phyloP scores from a whole-genome alignment of 257 asterid genomes.

The Solanum rostratum region DNA sequence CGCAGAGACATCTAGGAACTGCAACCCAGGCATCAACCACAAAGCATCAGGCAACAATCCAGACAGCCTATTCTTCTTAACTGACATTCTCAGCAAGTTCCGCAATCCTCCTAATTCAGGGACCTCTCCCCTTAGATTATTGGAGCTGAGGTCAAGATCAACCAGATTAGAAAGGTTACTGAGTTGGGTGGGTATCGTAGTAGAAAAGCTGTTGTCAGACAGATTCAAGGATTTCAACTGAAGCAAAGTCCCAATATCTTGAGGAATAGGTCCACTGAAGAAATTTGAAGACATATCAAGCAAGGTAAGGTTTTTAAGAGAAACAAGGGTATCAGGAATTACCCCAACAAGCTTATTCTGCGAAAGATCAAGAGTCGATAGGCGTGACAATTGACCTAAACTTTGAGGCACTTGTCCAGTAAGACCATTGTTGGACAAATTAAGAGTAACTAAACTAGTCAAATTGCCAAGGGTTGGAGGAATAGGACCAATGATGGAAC shows the following conservation, averaged over 20 bases:
- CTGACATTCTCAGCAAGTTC: conserved; percentile 38
- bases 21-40: conserved; percentile 67
- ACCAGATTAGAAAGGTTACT: conserved; percentile 56
- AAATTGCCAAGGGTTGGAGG: conserved; percentile 64
- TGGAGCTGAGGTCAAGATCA: conserved; percentile 76
- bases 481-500: conserved; percentile 45
- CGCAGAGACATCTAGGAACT: conserved; percentile 48
- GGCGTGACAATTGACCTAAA: conserved; percentile 44
- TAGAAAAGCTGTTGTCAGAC: conserved; percentile 60
- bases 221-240: conserved; percentile 51
- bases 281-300: conserved; percentile 59
- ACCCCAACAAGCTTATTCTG: conserved; percentile 47
- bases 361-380: conserved; percentile 66
- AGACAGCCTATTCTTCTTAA: conserved; percentile 43
- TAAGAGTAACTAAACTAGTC: conserved; percentile 49
- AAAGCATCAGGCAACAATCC: conserved; percentile 42
- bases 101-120: conserved; percentile 41
- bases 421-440: conserved; percentile 52
- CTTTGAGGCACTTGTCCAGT: conserved; percentile 56
- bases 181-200: conserved; percentile 67
- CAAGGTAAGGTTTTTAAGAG: conserved; percentile 45
- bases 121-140: conserved; percentile 53
- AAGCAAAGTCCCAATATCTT: conserved; percentile 46
- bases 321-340: conserved; percentile 25
- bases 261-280: conserved; percentile 56